Base-by-base conservation (phyloP, 2,329 filamentous ascomycete species). In the Pseudogymnoascus pannorum region DNA sequence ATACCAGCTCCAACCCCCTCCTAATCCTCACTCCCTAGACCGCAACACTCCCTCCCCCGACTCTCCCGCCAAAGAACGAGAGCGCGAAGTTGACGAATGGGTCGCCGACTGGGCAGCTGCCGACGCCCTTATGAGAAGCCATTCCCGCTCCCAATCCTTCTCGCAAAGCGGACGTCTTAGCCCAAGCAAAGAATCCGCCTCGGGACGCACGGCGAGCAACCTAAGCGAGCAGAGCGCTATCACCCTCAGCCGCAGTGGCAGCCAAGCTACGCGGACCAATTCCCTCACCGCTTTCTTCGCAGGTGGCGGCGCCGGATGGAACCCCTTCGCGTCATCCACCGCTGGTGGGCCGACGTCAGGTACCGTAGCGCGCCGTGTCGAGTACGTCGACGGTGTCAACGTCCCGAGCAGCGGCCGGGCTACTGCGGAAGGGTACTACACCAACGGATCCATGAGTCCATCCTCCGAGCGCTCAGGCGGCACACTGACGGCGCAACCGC, bases 81-180 rank as follows among this genome's bases (percentile, higher is more conserved):
- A 72, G 48, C 65, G 68, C 20, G 71, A 73, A 48, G 69, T 73
- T 11, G 66, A 71, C 35, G 68, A 72, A 68, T 74, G 72, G 72
- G 69, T 73, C n/a, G 63, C 67, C 6, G 72, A 74, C 59, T 74
- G 72, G 72, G 72, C 70, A 1, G 69, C 68, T 6, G 72, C 71
- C 14, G 71, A 72, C 64, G 67, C 68, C 5, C 62, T 72, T 2
- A 62, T 73, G 24, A 67, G 66, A 18, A 64, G 69, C 4, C 70
- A 71, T 62, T 63, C 65, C 9, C 64, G 63, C n/a, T 63, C 63
- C 12, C 67, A 71, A 36, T 72, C 71, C 6, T 8, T 31, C 11
- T 35, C 54, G 22, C 54, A 58, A 38, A 62, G 62, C 14, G 71
- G 71, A 5, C 66, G 70, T 18, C 58, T 68, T 14, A 73, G 70